These are phyloP conservation scores for Zygoascus ofunaensis DNA, from an alignment of 805 yeast genomes.

Conservation along the genomic window DNA sequence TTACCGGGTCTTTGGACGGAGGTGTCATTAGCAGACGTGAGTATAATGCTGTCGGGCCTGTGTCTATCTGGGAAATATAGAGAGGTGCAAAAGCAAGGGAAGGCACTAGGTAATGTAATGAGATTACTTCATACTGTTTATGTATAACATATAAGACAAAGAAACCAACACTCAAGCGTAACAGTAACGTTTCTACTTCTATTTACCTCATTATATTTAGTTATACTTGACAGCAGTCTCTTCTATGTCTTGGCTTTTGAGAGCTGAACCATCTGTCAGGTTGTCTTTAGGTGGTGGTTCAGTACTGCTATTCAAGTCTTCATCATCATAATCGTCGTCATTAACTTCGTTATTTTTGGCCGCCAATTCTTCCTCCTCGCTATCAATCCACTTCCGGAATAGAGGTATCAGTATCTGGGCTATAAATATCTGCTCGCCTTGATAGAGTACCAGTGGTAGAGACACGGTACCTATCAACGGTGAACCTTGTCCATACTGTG, in stretches of 20 bases:
- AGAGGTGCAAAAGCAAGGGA: no score
- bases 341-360: no score
- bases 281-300: no score
- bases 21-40: conserved; percentile 55
- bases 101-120: no score
- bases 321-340: no score
- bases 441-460: conserved; percentile 78
- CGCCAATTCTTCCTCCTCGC: conserved; percentile 5
- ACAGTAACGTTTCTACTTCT: no score
- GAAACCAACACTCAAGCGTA: background rate
- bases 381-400: conserved; percentile 55
- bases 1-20: conserved; percentile 55
- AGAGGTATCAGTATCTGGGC: conserved; percentile 63
- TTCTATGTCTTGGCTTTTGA: no score
- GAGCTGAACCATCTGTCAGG: no score
- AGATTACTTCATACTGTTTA: no score
- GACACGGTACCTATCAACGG: conserved; percentile 49
- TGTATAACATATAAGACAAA: background rate
- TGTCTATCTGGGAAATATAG: conserved; percentile 61
- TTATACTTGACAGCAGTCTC: no score
- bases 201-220: no score
- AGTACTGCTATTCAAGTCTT: no score
- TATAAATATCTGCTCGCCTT: conserved; percentile 75
- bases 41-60: conserved; percentile 74
- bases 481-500: conserved; percentile 63